Base-by-base conservation (phyloP, 2,329 filamentous ascomycete genomes). In the Sporothrix sp. region DNA sequence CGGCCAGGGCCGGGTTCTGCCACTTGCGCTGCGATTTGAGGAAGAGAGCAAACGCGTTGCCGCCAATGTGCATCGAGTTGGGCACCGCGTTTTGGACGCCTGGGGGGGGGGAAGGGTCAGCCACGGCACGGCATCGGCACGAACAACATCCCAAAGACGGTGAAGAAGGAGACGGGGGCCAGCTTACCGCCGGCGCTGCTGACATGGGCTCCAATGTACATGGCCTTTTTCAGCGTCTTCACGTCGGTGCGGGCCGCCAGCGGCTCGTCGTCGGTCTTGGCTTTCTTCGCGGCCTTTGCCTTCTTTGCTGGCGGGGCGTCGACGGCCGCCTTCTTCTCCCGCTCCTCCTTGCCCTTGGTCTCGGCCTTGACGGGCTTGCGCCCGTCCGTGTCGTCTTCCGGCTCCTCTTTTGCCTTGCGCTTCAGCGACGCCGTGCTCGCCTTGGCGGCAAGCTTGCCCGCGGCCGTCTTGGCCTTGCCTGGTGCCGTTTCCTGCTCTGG, bases 21-120 rank as follows among this genome's bases (percentile, higher is more conserved):
- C 93, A 98, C 71, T 95, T 97, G 50, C 90, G 82, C 66, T 98
- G 93, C 0, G 87, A 95, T 65, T 97, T 97, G 59, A 98, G 76
- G 69, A 98, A 98, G 18, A 97, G 74, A 4, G 93, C 93, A 59
- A 97, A 95, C 9, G 90, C 81, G 64, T 97, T 98, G 56, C 85
- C 90, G 48, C 90, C 90, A 57, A 95, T 89, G 45, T 88, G 78
- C 2, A 83, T 63, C 39, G 85, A 79, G 59, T 95, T 95, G 20
- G 75, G 71, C 52, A 97, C 75, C 0, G 90, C 78, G 65, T 97
- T 96, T 52, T 96, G 89, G 1, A 97, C 86, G 48, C 90, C 32
- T 33, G 13, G 4, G 5, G 7, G 32, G 7, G 32, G 3, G 14
- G n/a, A 43, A 52, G n/a, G 10, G 25, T 28, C 25, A 28, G 25